Evolutionary conservation across 192 early-diverging fungal genomes (phyloP), one percentile per base, ranked within the genome.

Genomic region (Rhizoclosmatium sp.): DNA sequence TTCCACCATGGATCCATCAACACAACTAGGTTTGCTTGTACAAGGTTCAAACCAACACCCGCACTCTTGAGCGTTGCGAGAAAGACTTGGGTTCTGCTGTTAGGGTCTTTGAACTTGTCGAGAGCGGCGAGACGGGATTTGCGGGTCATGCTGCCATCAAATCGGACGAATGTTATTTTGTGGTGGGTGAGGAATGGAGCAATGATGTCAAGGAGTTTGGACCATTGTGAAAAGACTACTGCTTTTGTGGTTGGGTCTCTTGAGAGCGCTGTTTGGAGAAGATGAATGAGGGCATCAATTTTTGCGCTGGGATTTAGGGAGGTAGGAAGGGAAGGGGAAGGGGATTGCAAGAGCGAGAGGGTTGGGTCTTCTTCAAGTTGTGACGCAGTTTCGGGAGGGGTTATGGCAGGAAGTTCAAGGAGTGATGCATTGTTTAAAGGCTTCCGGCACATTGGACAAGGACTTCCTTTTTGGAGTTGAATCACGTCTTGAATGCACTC

Each of bases 81-180:
- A 31, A 87, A 59, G 0, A 87, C 78, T 9, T 42, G 47, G 31
- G 7, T 19, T 66, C 48, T 39, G 59, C 46, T 5, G 7, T 56
- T 68, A 0, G 81, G 82, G 3, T 83, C 82, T 19, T 81, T 88
- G 77, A 97, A 93, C n/a, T 75, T 51, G 23, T 83, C 64, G 51
- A 98, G 75, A 16, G 86, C 91, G 54, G 69, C 76, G 48, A 94
- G 91, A 5, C 85, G 75, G 40, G 70, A 46, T 62, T 69, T 74
- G 62, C 92, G 92, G 16, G 81, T 77, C 83, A 93, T 86, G 4
- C 87, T 87, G n/a, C 96, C 96, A 78, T 98, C 95, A 47, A 97
- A 84, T n/a, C 94, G 84, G 9, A 88, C 84, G 80, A 87, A 95
- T 4, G 74, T 49, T 19, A 95, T 87, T 2, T 86, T 86, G 12